Evolutionary conservation across 192 early-diverging fungal genomes (phyloP), one percentile per base, ranked within the genome.

Genomic region (Phlyctochytrium arcticum): DNA sequence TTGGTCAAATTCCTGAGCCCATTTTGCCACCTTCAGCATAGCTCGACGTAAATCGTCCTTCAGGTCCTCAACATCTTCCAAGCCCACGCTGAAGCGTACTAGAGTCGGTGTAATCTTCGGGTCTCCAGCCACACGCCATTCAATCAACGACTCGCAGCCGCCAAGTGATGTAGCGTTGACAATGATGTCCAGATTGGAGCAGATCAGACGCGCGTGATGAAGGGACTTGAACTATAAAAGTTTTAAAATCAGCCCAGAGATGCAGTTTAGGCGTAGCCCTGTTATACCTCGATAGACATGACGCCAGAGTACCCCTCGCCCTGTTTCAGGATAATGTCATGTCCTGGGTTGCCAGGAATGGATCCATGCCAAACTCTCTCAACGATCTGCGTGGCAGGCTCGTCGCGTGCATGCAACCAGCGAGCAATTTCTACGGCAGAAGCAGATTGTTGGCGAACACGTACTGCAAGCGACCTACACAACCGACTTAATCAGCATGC

Each of bases 11-110:
- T 53, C 30, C 29, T 30, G 17, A 27, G 30, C 50, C 19, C 19
- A 15, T 17, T 53, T 17, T 44, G 26, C 30, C 3, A 53, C 50
- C 3, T n/a, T 39, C 19, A 50, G 50, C 36, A 89, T 73, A 21
- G 78, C 82, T 39, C 71, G 69, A 30, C 69, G 59, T 71, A 83
- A 79, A 60, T 89, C 88, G n/a, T 58, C 65, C 31, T 80, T 83
- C 60, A 89, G 67, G 32, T 88, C 87, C 31, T 86, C 83, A 48
- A 78, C 62, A 31, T 73, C 67, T 72, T 91, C 89, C 50, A 91
- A 67, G 12, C 89, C 89, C 5, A 91, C 70, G 46, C 79, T 84
- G 17, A 91, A 67, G n/a, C 89, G 78, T 36, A 85, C 54, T 32
- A 89, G 57, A 8, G 61, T 58, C 1, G 80, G 80, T 26, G 70